Conservation (phyloP, 116 monocot species). For the Papilionanthe hybrid region DNA sequence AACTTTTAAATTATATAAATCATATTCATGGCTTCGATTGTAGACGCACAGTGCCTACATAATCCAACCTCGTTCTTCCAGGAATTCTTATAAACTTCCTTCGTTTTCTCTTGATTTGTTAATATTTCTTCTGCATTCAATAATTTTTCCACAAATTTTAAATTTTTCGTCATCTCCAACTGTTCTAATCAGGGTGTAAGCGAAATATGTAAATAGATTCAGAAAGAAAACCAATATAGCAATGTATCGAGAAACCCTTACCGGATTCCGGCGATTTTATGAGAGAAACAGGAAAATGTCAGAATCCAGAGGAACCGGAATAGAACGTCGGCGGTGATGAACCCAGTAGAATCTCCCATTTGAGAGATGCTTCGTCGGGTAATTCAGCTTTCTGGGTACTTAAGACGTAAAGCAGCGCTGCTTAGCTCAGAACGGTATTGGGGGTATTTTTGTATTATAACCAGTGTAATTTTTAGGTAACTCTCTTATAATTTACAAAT, state of each 20-base stretch:
- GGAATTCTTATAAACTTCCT: not conserved
- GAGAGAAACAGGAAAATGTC: constrained; percentile 4
- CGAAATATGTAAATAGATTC: not conserved
- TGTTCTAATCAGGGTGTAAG: not conserved
- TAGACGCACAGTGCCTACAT: not conserved
- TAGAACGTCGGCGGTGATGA: not conserved
- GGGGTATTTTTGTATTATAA: too few relatives aligned
- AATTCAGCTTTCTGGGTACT: too few relatives aligned
- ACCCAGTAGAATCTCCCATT: too few relatives aligned
- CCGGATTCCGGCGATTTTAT: constrained; percentile 26
- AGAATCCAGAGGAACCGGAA: constrained; percentile 14
- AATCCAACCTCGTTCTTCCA: not conserved
- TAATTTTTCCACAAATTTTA: not conserved
- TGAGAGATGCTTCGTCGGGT: not conserved
- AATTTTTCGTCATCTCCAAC: not conserved
- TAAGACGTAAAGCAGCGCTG: too few relatives aligned
- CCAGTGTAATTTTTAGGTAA: too few relatives aligned
- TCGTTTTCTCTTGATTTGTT: not conserved
- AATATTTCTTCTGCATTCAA: not conserved
- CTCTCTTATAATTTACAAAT: too few relatives aligned
- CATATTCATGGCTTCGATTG: not conserved
- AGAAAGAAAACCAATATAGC: not conserved
- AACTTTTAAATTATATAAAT: not conserved
- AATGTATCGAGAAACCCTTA: constrained; percentile 3
- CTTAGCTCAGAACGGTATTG: too few relatives aligned